Evolutionary conservation across 2,329 filamentous ascomycete species (phyloP).

Genomic region (Epichloe festucae): DNA sequence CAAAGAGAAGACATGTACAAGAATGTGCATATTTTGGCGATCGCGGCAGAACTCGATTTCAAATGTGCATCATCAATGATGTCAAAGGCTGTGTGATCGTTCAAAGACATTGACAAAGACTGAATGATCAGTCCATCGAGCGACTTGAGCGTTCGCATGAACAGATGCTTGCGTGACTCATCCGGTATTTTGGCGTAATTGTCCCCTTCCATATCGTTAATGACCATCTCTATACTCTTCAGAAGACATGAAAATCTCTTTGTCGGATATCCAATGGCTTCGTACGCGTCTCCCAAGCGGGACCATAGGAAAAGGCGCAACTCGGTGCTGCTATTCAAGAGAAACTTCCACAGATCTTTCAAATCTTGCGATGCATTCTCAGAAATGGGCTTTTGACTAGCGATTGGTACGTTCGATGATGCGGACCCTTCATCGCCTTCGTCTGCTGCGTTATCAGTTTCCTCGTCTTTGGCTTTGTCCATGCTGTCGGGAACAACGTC

Average conservation of each 20-base stretch:
- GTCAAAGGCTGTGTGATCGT: constrained; percentile 60
- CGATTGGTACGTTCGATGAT: not conserved
- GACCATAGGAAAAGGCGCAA: constrained; percentile 82
- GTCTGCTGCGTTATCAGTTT: not conserved
- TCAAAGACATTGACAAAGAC: constrained; percentile 54
- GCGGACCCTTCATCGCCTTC: constrained; percentile 2
- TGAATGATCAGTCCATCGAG: constrained; percentile 65
- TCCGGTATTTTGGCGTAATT: constrained; percentile 45
- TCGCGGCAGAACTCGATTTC: constrained; percentile 54
- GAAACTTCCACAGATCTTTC: constrained; percentile 72
- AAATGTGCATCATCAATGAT: constrained; percentile 74
- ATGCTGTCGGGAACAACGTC: not conserved
- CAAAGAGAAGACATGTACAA: constrained; percentile 69
- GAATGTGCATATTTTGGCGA: constrained; percentile 60
- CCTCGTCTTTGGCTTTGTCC: not conserved
- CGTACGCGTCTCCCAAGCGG: constrained; percentile 79
- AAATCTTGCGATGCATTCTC: constrained; percentile 45
- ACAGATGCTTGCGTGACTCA: constrained; percentile 53
- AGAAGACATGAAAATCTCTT: constrained; percentile 83
- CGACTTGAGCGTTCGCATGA: constrained; percentile 67
- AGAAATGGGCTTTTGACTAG: constrained; percentile 27
- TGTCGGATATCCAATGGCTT: constrained; percentile 68
- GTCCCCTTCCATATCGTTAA: constrained; percentile 49
- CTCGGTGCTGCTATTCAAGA: constrained; percentile 69
- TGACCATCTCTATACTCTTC: constrained; percentile 72